Percentiles rank a stretch among this genome's conserved stretches.
phyloP scores from a whole-genome alignment of 306 rosid genomes.

The Pyrus bretschneideri region DNA sequence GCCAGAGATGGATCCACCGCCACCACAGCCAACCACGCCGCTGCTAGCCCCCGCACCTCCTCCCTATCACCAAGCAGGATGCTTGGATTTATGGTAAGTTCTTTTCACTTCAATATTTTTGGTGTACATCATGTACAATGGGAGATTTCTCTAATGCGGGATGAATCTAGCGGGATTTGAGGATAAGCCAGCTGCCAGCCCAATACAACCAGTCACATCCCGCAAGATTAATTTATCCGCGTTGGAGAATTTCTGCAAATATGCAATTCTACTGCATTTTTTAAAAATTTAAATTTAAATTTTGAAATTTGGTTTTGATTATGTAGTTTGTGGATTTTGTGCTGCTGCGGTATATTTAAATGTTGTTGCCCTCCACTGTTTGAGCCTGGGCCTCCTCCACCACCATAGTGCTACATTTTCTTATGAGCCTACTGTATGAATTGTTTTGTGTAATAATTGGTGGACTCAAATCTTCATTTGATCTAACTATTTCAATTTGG shows the following conservation, averaged over 20 bases:
- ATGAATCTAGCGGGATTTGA: neutral
- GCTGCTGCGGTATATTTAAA: constrained; percentile 67
- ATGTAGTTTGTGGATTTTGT: constrained; percentile 65
- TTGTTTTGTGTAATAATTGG: neutral
- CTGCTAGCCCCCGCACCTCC: constrained; percentile 45
- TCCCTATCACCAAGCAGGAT: constrained; percentile 35
- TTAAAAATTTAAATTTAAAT: neutral
- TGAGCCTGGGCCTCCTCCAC: constrained; percentile 62
- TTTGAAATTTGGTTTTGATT: neutral
- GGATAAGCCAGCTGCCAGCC: neutral
- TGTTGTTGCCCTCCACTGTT: constrained; percentile 72
- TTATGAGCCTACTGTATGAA: neutral
- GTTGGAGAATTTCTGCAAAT: neutral
- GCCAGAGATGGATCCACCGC: constrained; percentile 45
- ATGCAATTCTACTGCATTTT: neutral
- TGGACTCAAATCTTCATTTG: neutral
- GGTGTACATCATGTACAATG: neutral
- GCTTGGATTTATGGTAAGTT: constrained; percentile 50
- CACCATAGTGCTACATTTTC: constrained; percentile 23
- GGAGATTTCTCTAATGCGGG: neutral
- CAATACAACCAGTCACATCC: neutral
- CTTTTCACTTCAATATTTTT: neutral
- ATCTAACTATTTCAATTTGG: neutral
- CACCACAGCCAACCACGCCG: constrained; percentile 30
- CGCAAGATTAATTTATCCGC: neutral